A percentile compares a stretch with the other conserved stretches of the same genome.
Conservation (phyloP, 352 stramenopile species). For the Sclerospora graminicola region DNA sequence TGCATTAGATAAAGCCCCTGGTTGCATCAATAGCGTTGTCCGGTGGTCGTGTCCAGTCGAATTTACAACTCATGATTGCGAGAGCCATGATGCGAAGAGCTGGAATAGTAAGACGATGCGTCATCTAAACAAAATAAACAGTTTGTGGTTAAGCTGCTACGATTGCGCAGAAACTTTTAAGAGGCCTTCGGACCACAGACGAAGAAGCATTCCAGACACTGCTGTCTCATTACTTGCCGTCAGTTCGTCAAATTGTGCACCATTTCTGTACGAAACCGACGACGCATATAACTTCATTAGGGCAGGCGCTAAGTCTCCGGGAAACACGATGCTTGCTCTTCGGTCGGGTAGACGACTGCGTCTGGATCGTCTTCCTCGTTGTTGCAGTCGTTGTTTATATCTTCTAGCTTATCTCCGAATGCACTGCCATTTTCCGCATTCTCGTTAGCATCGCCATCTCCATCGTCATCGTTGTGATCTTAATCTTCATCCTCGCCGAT, state of each 20-base stretch:
- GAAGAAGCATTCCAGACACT: conserved; percentile 68
- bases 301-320: conserved; percentile 38
- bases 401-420: conserved; percentile 23
- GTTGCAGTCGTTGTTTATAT: conserved; percentile 17
- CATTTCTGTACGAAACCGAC: conserved; percentile 7
- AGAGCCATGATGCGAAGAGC: conserved; percentile 5
- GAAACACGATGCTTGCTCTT: too few species aligned
- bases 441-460: conserved; percentile 21
- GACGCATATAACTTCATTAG: conserved; percentile 70
- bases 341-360: conserved; percentile 23
- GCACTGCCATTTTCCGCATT: too few species aligned
- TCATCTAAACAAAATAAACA: conserved; percentile 22
- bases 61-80: conserved; percentile 16
- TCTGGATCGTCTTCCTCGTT: conserved; percentile 24
- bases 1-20: too few species aligned
- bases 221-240: conserved; percentile 37
- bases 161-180: too few species aligned
- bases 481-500: conserved; percentile 22
- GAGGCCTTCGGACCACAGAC: too few species aligned
- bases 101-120: conserved; percentile 9
- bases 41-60: conserved; percentile 10
- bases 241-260: conserved; percentile 34
- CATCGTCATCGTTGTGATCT: conserved; percentile 12
- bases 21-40: neutral
- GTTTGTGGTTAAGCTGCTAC: conserved; percentile 30